Evolutionary conservation across 768 basidiomycete genomes (phyloP).

Genomic region (Termitomyces heimii): DNA sequence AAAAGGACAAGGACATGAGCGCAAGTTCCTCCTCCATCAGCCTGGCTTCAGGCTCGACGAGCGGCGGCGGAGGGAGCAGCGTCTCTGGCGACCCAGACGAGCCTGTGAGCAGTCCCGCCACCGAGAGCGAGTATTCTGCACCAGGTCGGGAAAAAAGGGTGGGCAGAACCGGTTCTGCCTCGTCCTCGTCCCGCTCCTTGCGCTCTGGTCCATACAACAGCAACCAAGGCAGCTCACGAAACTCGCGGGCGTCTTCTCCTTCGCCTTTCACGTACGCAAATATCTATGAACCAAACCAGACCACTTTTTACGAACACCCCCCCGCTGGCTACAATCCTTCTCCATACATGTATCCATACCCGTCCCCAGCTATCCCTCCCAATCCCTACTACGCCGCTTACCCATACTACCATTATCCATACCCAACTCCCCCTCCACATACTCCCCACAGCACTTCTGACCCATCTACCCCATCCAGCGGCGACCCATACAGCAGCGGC

Average conservation of each 20-base stretch:
- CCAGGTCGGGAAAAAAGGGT: constrained; percentile 52
- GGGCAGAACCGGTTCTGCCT: constrained; percentile 37
- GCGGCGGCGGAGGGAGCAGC: constrained; percentile 45
- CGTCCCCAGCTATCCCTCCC: constrained; percentile 36
- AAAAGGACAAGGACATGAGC: constrained; percentile 67
- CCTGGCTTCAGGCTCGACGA: constrained; percentile 56
- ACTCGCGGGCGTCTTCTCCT: constrained; percentile 70
- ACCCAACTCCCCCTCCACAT: constrained; percentile 27
- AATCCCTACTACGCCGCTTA: constrained; percentile 34
- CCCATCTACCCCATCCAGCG: constrained; percentile 22
- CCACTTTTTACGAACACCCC: constrained; percentile 14
- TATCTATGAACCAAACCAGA: constrained; percentile 53
- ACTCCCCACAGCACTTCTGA: constrained; percentile 28
- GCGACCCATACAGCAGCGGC: constrained; percentile 27
- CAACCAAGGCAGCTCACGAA: constrained; percentile 59
- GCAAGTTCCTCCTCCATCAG: constrained; percentile 74
- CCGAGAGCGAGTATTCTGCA: constrained; percentile 77
- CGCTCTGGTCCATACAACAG: constrained; percentile 46
- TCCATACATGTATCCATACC: constrained; percentile 46
- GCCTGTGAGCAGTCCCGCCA: constrained; percentile 62
- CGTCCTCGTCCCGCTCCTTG: constrained; percentile 57
- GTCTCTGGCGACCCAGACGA: constrained; percentile 66
- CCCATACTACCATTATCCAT: constrained; percentile 34
- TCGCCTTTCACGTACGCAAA: constrained; percentile 64
- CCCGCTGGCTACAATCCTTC: constrained; percentile 38